Percentiles rank a stretch among this genome's conserved stretches.
These are phyloP conservation scores for Porogramme epimiltina DNA, from an alignment of 1,284 basidiomycete genomes.

Conservation along the genomic window DNA sequence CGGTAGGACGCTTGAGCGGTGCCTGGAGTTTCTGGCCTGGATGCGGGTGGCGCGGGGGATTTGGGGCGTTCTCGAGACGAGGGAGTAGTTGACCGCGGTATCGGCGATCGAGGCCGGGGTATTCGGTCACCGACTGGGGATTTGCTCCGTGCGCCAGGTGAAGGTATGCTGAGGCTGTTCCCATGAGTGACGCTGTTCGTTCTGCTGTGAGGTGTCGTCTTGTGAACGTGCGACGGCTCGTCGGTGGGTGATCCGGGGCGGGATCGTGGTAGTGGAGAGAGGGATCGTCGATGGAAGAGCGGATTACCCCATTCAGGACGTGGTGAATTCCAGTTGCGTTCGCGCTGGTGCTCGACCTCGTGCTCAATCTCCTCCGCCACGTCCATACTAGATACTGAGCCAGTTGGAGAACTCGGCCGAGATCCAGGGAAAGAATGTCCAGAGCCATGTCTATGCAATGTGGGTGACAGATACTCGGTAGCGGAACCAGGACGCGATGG, in stretches of 20 bases:
- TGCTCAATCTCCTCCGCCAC: conserved; percentile 29
- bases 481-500: conserved; percentile 31
- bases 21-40: conserved; percentile 7
- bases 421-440: conserved; percentile 22
- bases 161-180: conserved; percentile 1
- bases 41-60: conserved; percentile 8
- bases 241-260: conserved; percentile 26
- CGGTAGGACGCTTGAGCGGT: conserved; percentile 22
- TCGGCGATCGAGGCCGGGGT: conserved; percentile 24
- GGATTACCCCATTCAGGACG: conserved; percentile 45
- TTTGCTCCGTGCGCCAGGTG: conserved; percentile 8
- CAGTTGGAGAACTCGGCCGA: conserved; percentile 21
- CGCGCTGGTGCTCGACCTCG: conserved; percentile 43
- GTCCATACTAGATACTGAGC: conserved; percentile 21
- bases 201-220: conserved; percentile 8
- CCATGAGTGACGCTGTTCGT: conserved; percentile 10
- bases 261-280: conserved; percentile 17
- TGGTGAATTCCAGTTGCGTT: conserved; percentile 63
- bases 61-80: conserved; percentile 9
- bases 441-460: conserved; percentile 24
- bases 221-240: conserved; percentile 4
- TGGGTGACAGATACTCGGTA: conserved; percentile 23
- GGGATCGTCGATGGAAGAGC: conserved; percentile 12
- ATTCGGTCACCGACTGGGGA: conserved; percentile 10
- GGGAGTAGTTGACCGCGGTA: conserved; percentile 9